These are phyloP conservation scores for Candida nitratophila DNA, from an alignment of 805 yeast genomes.

Conservation along the genomic window DNA sequence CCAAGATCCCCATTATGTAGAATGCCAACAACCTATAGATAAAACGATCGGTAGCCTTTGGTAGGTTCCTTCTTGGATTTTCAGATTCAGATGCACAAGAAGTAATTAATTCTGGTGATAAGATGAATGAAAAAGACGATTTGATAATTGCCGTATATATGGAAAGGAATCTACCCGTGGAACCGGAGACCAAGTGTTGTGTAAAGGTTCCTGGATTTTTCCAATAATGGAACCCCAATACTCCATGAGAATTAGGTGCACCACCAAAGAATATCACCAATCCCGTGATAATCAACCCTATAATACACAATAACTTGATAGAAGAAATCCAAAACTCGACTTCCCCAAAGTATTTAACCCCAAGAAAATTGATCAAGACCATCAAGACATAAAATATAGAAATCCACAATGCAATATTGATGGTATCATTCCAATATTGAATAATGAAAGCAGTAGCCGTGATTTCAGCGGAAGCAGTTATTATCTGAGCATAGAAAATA, in stretches of 20 bases:
- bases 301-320: constrained; percentile 56
- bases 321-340: constrained; percentile 62
- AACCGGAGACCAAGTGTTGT: constrained; percentile 37
- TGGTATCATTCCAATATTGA: constrained; percentile 50
- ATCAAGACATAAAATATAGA: constrained; percentile 45
- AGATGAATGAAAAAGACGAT: constrained; percentile 49
- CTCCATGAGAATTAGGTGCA: constrained; percentile 30
- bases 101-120: constrained; percentile 52
- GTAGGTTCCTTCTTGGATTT: constrained; percentile 46
- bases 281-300: constrained; percentile 53
- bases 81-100: constrained; percentile 45
- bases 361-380: constrained; percentile 39
- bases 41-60: constrained; percentile 48
- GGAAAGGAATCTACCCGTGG: constrained; percentile 49
- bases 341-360: constrained; percentile 45
- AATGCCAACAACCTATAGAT: constrained; percentile 50
- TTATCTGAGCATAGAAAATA: constrained; percentile 38
- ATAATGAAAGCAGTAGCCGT: constrained; percentile 60
- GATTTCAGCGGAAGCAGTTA: constrained; percentile 53
- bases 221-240: constrained; percentile 29
- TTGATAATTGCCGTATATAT: constrained; percentile 49
- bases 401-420: constrained; percentile 57
- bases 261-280: constrained; percentile 59
- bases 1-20: constrained; percentile 44
- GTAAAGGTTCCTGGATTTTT: constrained; percentile 34